Percentiles rank a stretch among this genome's conserved stretches.
Conservation (phyloP, 2,329 filamentous ascomycete genomes). For the Pestalotiopsis sp. region DNA sequence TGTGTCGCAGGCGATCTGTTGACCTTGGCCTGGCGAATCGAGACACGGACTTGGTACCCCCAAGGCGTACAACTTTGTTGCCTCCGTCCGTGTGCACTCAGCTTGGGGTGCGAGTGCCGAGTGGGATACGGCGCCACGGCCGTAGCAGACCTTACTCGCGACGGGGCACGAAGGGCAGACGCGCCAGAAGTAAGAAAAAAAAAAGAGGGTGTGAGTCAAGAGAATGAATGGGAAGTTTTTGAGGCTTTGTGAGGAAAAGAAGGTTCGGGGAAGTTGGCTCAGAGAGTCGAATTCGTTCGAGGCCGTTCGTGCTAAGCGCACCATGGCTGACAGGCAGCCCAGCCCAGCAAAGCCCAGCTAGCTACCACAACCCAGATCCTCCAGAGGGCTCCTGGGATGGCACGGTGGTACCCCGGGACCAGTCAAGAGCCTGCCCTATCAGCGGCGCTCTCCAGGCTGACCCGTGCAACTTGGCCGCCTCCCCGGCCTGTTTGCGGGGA, state of each 20-base stretch:
- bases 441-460: not conserved
- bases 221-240: not conserved
- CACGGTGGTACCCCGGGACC: not conserved
- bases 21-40: not conserved
- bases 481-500: not conserved
- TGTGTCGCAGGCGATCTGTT: not conserved
- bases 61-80: not conserved
- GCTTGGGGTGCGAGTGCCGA: not conserved
- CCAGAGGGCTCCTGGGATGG: not conserved
- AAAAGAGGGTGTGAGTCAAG: not conserved
- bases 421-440: not conserved
- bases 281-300: not conserved
- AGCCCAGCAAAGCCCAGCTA: not conserved
- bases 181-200: not conserved
- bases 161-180: not conserved
- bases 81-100: not conserved
- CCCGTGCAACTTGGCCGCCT: not conserved
- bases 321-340: not conserved
- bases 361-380: not conserved
- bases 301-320: not conserved
- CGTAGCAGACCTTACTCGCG: not conserved
- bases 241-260: not conserved
- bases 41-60: not conserved
- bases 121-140: not conserved
- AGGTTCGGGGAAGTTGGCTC: not conserved